A percentile compares a stretch with the other conserved stretches of the same genome.
Conservation (phyloP, 1,284 basidiomycete species). For the Tilletiaria anomala region DNA sequence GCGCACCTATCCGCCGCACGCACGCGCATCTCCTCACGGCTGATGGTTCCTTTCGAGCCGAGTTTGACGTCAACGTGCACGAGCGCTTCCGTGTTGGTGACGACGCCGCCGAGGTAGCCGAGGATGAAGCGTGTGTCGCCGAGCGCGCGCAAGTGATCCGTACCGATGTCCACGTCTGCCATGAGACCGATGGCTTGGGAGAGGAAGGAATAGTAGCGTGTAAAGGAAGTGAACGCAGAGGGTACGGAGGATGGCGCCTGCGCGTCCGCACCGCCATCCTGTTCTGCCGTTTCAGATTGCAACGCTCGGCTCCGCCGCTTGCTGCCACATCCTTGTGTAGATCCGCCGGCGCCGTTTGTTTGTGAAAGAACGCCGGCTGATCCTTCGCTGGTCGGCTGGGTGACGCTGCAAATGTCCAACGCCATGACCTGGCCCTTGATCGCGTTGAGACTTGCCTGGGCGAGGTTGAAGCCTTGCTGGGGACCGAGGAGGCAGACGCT, state of each 20-base stretch:
- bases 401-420: constrained; percentile 67
- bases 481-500: constrained; percentile 53
- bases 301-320: background rate
- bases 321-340: no score
- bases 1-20: background rate
- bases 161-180: constrained; percentile 63
- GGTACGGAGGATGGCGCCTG: constrained; percentile 10
- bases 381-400: constrained; percentile 50
- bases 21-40: constrained; percentile 23
- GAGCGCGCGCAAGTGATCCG: constrained; percentile 78
- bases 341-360: no score
- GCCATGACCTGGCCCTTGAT: constrained; percentile 67
- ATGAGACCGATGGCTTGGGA: constrained; percentile 75
- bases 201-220: constrained; percentile 64
- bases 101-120: constrained; percentile 52
- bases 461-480: constrained; percentile 28
- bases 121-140: constrained; percentile 79
- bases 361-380: no score
- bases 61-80: constrained; percentile 30
- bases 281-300: background rate
- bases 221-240: constrained; percentile 14
- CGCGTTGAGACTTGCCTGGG: constrained; percentile 59
- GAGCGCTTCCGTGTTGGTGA: constrained; percentile 22
- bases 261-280: no score
- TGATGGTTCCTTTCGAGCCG: constrained; percentile 15